Base-by-base conservation (phyloP, 768 basidiomycete species). In the Russula brevipes region DNA sequence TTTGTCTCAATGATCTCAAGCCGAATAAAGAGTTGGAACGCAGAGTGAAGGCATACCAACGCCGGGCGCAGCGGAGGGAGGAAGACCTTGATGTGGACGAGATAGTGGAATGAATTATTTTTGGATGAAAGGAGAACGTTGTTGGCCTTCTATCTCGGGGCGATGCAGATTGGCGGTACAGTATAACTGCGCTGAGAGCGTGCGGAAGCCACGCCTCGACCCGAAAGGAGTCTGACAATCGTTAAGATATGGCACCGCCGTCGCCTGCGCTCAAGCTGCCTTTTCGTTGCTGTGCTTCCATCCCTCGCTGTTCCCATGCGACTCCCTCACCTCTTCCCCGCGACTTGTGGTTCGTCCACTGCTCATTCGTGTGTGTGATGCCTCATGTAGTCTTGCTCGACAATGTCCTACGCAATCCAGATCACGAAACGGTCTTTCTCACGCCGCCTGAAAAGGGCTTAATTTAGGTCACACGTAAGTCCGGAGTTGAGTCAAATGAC, bases 21-120 rank as follows among this genome's bases (percentile, higher is more conserved):
- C 70, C 75, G 3, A 79, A 93, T 73, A 81, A 80, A 56, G 81
- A 78, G 0, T 73, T 93, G 16, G 84, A 79, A 38, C 86, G 83
- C 73, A 85, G 80, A 59, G 81, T 87, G 57, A 87, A 81, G 69
- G 81, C 79, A 3, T 77, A 78, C 59, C 74, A 77, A n/a, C 82
- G 88, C 58, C 79, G 86, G 44, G 76, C 78, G 42, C 77, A 78
- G 66, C 73, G 72, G 60, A 78, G 76, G 39, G 76, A 73, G 52
- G 73, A 74, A 36, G 75, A 73, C 17, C 72, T 69, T 14, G 72
- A 74, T 38, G 69, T 67, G 35, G 81, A 80, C 54, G 81, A 83
- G 62, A 85, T 90, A 51, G 83, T 84, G 47, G 88, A 89, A 68
- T 81, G 69, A 66, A 24, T 30, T 31, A 9, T 11, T 19, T 51